Percentiles rank a stretch among this genome's conserved stretches.
These are phyloP conservation scores for Atkinsonella texensis DNA, from an alignment of 2,329 filamentous ascomycete species.

Conservation along the genomic window DNA sequence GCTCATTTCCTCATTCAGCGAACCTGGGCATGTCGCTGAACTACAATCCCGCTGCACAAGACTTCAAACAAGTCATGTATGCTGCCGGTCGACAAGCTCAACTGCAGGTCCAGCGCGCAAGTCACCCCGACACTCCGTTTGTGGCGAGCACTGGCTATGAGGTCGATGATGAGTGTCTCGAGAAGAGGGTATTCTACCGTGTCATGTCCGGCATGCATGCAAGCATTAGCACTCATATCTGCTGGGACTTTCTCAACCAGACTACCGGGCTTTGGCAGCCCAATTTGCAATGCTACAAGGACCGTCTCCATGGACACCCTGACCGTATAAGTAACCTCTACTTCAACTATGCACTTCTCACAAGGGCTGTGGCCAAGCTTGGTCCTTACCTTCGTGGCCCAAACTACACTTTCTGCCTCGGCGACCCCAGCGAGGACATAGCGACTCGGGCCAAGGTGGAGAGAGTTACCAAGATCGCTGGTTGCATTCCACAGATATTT, in stretches of 20 bases:
- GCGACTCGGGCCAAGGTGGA: slow-evolving; percentile 72
- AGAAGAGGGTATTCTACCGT: slow-evolving; percentile 97
- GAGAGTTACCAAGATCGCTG: slow-evolving; percentile 59
- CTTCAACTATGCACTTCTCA: slow-evolving; percentile 96
- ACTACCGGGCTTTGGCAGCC: slow-evolving; percentile 87
- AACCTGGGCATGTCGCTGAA: slow-evolving; percentile 36
- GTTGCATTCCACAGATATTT: slow-evolving; percentile 68
- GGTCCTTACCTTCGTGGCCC: slow-evolving; percentile 57
- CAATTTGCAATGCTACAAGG: slow-evolving; percentile 79
- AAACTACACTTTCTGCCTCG: slow-evolving; percentile 83
- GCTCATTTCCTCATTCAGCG: slow-evolving; percentile 49
- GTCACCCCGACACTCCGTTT: slow-evolving; percentile 41
- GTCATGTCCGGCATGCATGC: slow-evolving; percentile 97
- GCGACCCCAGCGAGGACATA: slow-evolving; percentile 66
- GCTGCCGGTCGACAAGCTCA: slow-evolving; percentile 47
- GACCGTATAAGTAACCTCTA: slow-evolving; percentile 96
- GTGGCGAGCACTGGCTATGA: slow-evolving; percentile 56
- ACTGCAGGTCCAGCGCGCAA: slow-evolving; percentile 38
- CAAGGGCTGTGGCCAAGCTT: slow-evolving; percentile 82
- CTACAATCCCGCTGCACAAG: slow-evolving; percentile 42
- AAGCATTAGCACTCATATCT: slow-evolving; percentile 91
- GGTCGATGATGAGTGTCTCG: slow-evolving; percentile 81
- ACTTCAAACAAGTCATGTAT: slow-evolving; percentile 50
- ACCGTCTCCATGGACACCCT: slow-evolving; percentile 70
- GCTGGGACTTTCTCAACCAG: slow-evolving; percentile 93